A percentile compares a stretch with the other conserved stretches of the same genome.
Conservation (phyloP, 139 green algal species). For the Coelastrella sp. region DNA sequence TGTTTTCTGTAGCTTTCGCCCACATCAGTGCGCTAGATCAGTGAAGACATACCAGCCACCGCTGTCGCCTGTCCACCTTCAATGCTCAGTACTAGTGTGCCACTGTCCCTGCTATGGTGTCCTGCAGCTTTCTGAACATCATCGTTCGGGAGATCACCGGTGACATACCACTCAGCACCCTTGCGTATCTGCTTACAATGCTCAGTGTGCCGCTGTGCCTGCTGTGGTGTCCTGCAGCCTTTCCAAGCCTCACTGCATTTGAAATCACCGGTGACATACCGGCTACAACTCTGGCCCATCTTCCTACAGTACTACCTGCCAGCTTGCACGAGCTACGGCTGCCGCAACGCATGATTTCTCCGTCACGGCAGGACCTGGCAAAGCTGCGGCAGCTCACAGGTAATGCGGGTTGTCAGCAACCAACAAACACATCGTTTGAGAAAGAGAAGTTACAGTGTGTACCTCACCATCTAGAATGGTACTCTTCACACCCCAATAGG, state of each 20-base stretch:
- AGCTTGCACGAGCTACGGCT: background rate
- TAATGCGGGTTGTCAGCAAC: background rate
- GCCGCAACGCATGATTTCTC: slow-evolving; percentile 17
- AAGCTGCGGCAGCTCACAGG: background rate
- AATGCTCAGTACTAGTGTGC: no score
- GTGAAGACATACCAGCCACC: no score
- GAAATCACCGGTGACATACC: background rate
- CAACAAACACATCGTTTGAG: background rate
- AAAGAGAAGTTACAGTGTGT: background rate
- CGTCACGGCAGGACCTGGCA: background rate
- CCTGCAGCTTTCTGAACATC: no score
- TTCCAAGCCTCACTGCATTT: background rate
- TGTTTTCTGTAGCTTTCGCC: no score
- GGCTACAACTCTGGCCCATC: background rate
- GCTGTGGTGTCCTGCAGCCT: background rate
- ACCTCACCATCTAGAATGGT: background rate
- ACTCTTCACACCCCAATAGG: no score
- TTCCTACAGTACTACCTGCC: background rate
- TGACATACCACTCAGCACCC: no score
- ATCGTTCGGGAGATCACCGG: no score
- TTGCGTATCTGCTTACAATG: no score
- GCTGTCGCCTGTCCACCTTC: no score
- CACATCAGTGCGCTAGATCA: no score
- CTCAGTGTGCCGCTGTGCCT: no score
- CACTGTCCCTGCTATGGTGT: no score